Evolutionary conservation across 495 filamentous ascomycete species (phyloP), one percentile per base, ranked within the genome.

Genomic region (Hypoxylon lenormandii): DNA sequence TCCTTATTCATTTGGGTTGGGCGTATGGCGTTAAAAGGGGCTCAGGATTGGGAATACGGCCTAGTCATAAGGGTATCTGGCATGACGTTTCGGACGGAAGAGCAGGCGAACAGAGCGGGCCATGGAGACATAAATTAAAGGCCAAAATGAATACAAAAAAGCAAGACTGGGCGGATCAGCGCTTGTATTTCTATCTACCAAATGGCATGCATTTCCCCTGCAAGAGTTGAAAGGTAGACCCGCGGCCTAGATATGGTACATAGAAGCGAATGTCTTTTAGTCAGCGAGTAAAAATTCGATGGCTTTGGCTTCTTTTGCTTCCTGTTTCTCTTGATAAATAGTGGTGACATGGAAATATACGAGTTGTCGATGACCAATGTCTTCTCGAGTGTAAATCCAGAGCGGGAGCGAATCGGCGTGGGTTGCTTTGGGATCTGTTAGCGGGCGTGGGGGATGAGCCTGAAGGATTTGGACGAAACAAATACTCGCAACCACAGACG

Each of bases 151-250:
- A 53, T 28, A 61, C 50, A 54, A 53, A 68, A 66, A 70, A 50
- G 42, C 19, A 28, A 70, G 46, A 43, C 49, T 47, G 48, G 38
- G 53, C 45, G 61, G 43, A 53, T 19, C 52, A 58, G 51, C 52
- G 37, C 62, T 57, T 70, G 68, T 56, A 70, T 70, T 66, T 66
- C 57, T 70, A 58, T 62, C 50, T 58, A 58, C 55, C 48, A 38
- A 40, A 62, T 19, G 52, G 57, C 57, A 57, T 68, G 56, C 52
- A 51, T 58, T 60, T 47, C 22, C 40, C 52, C 40, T 53, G 40
- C 45, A 45, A 42, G 61, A 47, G 57, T 62, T 58, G 43, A 58
- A 53, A 51, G 51, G 57, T 70, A 66, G 56, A 62, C 38, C 36
- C 5, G 21, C 58, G 47, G 61, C 57, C 57, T 66, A 70, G 68